A percentile compares a stretch with the other conserved stretches of the same genome.
Conservation (phyloP, 2,329 filamentous ascomycete species). For the Fusarium sublunatum region DNA sequence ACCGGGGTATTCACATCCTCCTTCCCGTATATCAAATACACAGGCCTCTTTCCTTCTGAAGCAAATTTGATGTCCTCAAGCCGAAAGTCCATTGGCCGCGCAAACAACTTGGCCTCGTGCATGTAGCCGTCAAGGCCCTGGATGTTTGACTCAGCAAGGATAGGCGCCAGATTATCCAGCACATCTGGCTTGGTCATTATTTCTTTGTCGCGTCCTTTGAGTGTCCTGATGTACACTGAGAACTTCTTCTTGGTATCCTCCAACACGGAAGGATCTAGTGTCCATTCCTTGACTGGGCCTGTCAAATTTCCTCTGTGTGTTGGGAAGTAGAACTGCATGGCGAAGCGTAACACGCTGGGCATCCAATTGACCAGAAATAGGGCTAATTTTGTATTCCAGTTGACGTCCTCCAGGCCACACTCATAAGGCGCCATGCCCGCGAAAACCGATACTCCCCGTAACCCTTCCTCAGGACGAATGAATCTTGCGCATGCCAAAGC, state of each 20-base stretch:
- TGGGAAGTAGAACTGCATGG: conserved; percentile 3
- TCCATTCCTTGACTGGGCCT: conserved; percentile 8
- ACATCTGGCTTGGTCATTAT: conserved; percentile 5
- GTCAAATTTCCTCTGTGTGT: conserved; percentile 1
- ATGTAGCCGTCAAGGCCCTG: conserved; percentile 16
- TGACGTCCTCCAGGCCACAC: conserved; percentile 8
- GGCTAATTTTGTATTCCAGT: conserved; percentile 11
- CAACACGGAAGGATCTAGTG: neutral
- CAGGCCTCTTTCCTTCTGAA: conserved; percentile 7
- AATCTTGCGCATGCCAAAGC: conserved; percentile 22
- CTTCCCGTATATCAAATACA: conserved; percentile 15
- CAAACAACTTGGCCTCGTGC: conserved; percentile 5
- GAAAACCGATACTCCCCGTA: conserved; percentile 13
- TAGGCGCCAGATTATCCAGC: neutral
- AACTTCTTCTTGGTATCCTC: conserved; percentile 7
- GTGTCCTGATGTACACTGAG: neutral
- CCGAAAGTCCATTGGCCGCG: conserved; percentile 12
- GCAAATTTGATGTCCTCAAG: conserved; percentile 17
- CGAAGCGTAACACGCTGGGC: conserved; percentile 11
- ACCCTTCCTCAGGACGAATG: conserved; percentile 10
- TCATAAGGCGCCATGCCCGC: conserved; percentile 15
- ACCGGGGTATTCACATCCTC: conserved; percentile 11
- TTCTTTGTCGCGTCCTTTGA: conserved; percentile 15
- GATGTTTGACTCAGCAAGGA: conserved; percentile 8
- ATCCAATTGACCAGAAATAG: conserved; percentile 15